Conservation (phyloP, 164 flowering plant genomes). For the Malania oleifera region DNA sequence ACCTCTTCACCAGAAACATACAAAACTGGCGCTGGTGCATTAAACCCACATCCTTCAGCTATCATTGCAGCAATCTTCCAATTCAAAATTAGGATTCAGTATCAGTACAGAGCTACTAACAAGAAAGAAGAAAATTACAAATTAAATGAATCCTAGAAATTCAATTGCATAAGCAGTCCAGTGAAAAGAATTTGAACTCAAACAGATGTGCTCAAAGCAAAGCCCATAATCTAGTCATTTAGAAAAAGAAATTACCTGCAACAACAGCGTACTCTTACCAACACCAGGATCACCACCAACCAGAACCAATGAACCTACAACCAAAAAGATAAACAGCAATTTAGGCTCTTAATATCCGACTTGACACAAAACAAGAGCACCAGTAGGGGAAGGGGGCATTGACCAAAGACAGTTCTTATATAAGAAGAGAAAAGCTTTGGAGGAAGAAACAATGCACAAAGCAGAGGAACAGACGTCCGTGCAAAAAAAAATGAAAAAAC, state of each 20-base stretch:
- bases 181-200: too few species aligned
- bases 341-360: neutral
- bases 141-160: neutral
- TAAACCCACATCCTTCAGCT: conserved; percentile 50
- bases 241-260: conserved; percentile 52
- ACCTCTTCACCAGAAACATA: conserved; percentile 99
- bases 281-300: conserved; percentile 99
- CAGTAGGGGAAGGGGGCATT: neutral
- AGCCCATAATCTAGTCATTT: neutral
- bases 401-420: neutral
- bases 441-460: too few species aligned
- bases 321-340: neutral
- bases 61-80: conserved; percentile 76
- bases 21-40: conserved; percentile 56
- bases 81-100: conserved; percentile 10
- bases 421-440: too few species aligned
- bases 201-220: too few species aligned
- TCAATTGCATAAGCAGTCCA: too few species aligned
- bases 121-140: neutral
- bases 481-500: too few species aligned
- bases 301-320: conserved; percentile 79
- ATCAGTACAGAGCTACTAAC: conserved; percentile 2
- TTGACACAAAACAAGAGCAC: neutral
- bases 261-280: conserved; percentile 89
- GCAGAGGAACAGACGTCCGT: too few species aligned